phyloP scores from a whole-genome alignment of 2,329 filamentous ascomycete genomes.

The Diplodia scrobiculata region DNA sequence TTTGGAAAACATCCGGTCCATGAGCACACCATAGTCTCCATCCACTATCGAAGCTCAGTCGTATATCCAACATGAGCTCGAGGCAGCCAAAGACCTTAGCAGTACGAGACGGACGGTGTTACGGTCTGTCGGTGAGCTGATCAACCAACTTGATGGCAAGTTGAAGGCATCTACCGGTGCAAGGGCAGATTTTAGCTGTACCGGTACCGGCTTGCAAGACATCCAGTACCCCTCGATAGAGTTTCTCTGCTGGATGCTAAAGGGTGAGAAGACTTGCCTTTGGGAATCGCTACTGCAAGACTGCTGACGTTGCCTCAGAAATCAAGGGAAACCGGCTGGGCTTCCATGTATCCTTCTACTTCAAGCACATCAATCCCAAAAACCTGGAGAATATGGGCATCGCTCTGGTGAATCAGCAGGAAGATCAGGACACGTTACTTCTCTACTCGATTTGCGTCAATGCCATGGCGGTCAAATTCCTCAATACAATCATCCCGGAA shows the following conservation, averaged over 20 bases:
- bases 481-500: constrained; percentile 36
- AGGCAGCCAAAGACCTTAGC: constrained; percentile 14
- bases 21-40: constrained; percentile 14
- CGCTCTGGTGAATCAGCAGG: constrained; percentile 37
- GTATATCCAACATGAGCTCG: constrained; percentile 6
- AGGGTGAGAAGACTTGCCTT: neutral
- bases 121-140: neutral
- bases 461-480: constrained; percentile 35
- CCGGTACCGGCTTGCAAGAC: neutral
- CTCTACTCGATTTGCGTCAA: constrained; percentile 41
- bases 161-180: constrained; percentile 1
- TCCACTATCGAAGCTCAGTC: constrained; percentile 1
- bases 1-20: neutral
- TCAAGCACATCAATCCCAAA: constrained; percentile 12
- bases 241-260: constrained; percentile 21
- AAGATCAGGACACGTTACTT: constrained; percentile 38
- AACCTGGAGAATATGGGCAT: constrained; percentile 40
- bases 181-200: neutral
- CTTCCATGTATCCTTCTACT: constrained; percentile 7
- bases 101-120: constrained; percentile 6
- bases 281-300: no score
- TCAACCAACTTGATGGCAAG: constrained; percentile 5
- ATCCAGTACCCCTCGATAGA: constrained; percentile 1
- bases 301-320: neutral
- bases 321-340: constrained; percentile 3